These are phyloP conservation scores for Artemisia argyi DNA, from an alignment of 129 eudicot genomes.

Conservation along the genomic window DNA sequence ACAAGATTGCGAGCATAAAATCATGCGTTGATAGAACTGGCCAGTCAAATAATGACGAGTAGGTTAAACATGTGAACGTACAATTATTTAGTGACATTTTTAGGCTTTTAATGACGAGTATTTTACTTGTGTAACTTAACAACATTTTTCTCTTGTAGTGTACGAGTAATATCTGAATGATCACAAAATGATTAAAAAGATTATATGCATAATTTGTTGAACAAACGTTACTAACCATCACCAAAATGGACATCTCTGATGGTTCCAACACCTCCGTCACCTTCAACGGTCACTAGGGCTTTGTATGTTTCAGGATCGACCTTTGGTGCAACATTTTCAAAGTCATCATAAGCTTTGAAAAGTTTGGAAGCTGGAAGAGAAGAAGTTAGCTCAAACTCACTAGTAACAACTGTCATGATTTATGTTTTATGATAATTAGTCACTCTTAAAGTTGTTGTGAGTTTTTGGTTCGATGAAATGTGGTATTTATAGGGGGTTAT, in stretches of 20 bases:
- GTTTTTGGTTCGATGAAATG: constrained; percentile 6
- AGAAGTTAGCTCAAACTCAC: neutral
- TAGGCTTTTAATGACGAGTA: too few species aligned
- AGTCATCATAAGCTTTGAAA: constrained; percentile 19
- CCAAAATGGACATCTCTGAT: constrained; percentile 7
- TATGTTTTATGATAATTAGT: neutral
- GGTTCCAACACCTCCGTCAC: constrained; percentile 19
- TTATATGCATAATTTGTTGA: neutral
- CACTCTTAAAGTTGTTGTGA: neutral
- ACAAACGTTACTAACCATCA: constrained; percentile 12
- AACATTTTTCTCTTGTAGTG: too few species aligned
- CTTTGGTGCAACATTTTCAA: constrained; percentile 10
- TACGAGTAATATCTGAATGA: too few species aligned
- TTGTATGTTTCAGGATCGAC: constrained; percentile 16
- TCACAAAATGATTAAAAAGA: neutral
- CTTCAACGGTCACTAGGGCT: constrained; percentile 14
- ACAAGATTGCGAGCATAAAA: too few species aligned
- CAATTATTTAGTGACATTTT: too few species aligned
- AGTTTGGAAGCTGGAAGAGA: constrained; percentile 16
- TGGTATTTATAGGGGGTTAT: neutral
- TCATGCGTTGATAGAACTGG: too few species aligned
- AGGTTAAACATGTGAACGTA: too few species aligned
- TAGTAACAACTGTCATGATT: constrained; percentile 14
- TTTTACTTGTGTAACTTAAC: too few species aligned
- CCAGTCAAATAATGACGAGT: too few species aligned